Evolutionary conservation across 2,329 filamentous ascomycete species (phyloP).

Genomic region (Emydomyces testavorans): DNA sequence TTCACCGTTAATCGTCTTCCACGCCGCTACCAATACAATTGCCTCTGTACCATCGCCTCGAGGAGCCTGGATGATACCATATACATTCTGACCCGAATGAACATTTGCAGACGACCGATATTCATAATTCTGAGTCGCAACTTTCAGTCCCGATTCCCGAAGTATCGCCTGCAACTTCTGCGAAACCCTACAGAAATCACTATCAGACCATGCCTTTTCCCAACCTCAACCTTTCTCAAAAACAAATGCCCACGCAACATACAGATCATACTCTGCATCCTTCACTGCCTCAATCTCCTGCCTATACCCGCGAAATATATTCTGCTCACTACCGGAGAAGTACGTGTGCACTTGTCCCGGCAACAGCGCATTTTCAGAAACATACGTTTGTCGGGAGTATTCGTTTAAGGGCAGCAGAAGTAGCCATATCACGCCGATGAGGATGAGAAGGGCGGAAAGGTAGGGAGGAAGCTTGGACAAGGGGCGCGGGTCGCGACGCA

Average conservation of each 20-base stretch:
- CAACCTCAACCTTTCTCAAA: conserved; percentile 8
- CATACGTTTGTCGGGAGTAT: conserved; percentile 86
- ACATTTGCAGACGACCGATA: conserved; percentile 67
- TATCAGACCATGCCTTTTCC: neutral
- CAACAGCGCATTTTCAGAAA: conserved; percentile 91
- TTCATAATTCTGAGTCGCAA: conserved; percentile 75
- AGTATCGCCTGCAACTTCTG: conserved; percentile 65
- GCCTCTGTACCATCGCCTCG: conserved; percentile 94
- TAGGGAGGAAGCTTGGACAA: conserved; percentile 65
- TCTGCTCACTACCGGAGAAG: conserved; percentile 90
- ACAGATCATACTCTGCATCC: conserved; percentile 27
- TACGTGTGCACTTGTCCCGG: conserved; percentile 97
- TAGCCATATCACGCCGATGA: conserved; percentile 80
- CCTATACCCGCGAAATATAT: conserved; percentile 81
- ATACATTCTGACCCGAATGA: conserved; percentile 76
- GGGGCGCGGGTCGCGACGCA: conserved; percentile 70
- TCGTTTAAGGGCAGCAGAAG: conserved; percentile 78
- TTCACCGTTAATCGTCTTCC: conserved; percentile 67
- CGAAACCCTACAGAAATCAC: conserved; percentile 39
- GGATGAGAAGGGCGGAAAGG: conserved; percentile 70
- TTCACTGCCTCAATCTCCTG: conserved; percentile 58
- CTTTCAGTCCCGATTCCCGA: conserved; percentile 68
- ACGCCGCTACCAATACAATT: conserved; percentile 81
- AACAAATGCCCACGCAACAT: conserved; percentile 15
- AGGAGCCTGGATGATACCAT: conserved; percentile 84